Base-by-base conservation (phyloP, 331 rosid genomes). In the Saraca asoca region DNA sequence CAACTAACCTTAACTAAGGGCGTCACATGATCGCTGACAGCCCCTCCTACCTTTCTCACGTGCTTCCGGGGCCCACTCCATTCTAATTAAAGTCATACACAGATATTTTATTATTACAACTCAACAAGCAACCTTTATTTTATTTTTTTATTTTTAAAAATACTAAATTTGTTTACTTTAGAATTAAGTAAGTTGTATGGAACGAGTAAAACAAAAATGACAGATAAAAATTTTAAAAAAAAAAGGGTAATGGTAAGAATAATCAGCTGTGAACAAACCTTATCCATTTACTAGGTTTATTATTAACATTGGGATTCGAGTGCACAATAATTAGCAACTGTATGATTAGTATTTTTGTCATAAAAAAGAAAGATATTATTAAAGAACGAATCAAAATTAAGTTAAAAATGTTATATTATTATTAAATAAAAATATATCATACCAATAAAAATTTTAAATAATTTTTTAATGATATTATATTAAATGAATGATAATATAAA, bases 21-120 rank as follows among this genome's bases (percentile, higher is more conserved):
- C 51, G 71, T 83, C 91, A 89, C 95, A 92, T 92, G 96, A 70
- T 83, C 78, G 78, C 98, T 92, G 96, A 92, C 95, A 87, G 80
- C 65, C 52, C 70, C 73, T 59, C 81, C 78, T 73, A 75, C 62
- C 92, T 83, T 81, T 77, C 65, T 87, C 95, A 83, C 95, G 93
- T 92, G 91, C 88, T 69, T 54, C 14, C 56, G 54, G 80, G 88
- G 76, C 71, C 88, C 62, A 81, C 65, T 82, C 52, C 33, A 62
- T 74, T 44, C 56, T 48, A 50, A 20, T 44, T 46, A 17, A 45
- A 41, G 8, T 5, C 33, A n/a, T 17, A 31, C 53, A 13, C 2
- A 43, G n/a, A 48, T 48, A 6, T 48, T 48, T 48, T 48, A 48
- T 44, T 6, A n/a, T n/a, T n/a, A n/a, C n/a, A 49, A 49, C 6